These are phyloP conservation scores for Trichoderma reesei DNA, from an alignment of 495 filamentous ascomycete genomes.

Conservation along the genomic window DNA sequence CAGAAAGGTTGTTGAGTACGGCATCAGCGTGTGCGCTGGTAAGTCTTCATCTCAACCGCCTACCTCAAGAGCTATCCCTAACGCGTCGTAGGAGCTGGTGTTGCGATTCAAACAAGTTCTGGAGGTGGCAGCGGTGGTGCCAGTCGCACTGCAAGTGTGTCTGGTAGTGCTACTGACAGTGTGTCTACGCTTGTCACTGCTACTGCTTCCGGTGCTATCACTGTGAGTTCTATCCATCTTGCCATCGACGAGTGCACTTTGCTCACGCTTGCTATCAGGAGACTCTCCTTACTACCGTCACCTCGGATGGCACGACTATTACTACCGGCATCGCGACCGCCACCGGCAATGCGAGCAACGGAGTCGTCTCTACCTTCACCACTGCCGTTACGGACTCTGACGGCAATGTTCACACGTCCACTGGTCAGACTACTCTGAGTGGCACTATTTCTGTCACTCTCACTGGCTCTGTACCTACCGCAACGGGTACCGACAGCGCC, in stretches of 20 bases:
- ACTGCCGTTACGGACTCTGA: constrained; percentile 16
- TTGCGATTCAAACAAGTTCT: constrained; percentile 13
- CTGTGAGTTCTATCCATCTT: neutral
- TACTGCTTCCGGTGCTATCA: constrained; percentile 10
- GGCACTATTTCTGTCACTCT: constrained; percentile 19
- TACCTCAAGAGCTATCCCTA: neutral
- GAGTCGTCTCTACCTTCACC: constrained; percentile 13
- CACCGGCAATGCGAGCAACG: neutral
- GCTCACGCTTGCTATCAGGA: constrained; percentile 19
- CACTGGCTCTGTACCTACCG: constrained; percentile 19
- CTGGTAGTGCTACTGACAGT: constrained; percentile 11
- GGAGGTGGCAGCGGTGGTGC: constrained; percentile 20
- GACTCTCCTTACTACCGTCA: constrained; percentile 12
- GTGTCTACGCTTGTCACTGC: constrained; percentile 10
- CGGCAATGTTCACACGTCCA: constrained; percentile 15
- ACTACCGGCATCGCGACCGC: constrained; percentile 21
- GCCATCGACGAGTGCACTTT: neutral
- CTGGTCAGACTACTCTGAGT: constrained; percentile 18
- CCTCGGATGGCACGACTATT: constrained; percentile 20
- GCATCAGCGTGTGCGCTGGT: constrained; percentile 24
- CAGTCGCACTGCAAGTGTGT: constrained; percentile 11
- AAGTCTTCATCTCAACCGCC: constrained; percentile 6
- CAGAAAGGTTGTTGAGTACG: constrained; percentile 25
- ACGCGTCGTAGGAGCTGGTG: constrained; percentile 8
- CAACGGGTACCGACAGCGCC: constrained; percentile 14